A percentile compares a stretch with the other conserved stretches of the same genome.
These are phyloP conservation scores for Amaranthus hypochondriacus DNA, from an alignment of 148 eudicot genomes.

Conservation along the genomic window DNA sequence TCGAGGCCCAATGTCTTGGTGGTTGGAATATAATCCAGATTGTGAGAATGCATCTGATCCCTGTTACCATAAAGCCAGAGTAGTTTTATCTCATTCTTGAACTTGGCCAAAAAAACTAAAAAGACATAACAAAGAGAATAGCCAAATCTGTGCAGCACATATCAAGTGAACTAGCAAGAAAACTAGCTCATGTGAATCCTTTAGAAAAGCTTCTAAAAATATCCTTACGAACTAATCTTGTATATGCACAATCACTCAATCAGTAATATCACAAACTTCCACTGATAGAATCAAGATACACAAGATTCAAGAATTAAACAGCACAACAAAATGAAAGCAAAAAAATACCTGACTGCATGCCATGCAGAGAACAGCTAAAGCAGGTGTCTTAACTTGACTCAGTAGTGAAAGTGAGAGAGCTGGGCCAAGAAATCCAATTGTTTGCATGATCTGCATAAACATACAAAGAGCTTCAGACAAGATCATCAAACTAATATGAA, in stretches of 20 bases:
- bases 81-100: slow-evolving; percentile 7
- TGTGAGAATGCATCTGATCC: slow-evolving; percentile 95
- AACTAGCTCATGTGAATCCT: background rate
- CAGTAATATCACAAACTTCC: background rate
- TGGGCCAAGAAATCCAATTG: slow-evolving; percentile 92
- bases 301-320: background rate
- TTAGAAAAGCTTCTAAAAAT: background rate
- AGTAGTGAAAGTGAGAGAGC: slow-evolving; percentile 88
- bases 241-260: background rate
- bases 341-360: slow-evolving; percentile 89
- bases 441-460: slow-evolving; percentile 84
- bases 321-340: background rate
- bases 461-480: slow-evolving; percentile 1
- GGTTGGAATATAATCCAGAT: slow-evolving; percentile 94
- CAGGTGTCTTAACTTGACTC: slow-evolving; percentile 77
- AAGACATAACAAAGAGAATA: background rate
- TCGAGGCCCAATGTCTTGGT: slow-evolving; percentile 98
- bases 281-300: background rate
- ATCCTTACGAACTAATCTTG: background rate
- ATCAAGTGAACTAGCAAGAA: background rate
- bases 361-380: slow-evolving; percentile 91
- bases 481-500: background rate
- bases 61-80: slow-evolving; percentile 34
- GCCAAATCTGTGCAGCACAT: background rate
- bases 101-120: background rate